Conservation (phyloP, 1,139 yeast genomes). For the Kluyveromyces sp. region DNA sequence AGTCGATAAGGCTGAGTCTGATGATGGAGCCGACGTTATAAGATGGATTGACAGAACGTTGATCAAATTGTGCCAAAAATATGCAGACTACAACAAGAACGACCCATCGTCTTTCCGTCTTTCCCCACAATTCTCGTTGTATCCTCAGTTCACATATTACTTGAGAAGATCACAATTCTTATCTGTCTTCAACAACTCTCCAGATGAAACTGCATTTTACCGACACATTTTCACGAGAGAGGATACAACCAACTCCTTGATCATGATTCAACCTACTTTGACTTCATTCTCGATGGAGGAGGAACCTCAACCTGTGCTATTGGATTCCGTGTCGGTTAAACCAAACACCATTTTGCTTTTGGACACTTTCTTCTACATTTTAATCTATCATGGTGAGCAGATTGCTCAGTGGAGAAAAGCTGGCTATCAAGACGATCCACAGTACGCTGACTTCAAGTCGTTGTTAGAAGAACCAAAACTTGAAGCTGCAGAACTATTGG, state of each 20-base stretch:
- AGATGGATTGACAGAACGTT: slow-evolving; percentile 84
- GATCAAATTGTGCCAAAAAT: slow-evolving; percentile 77
- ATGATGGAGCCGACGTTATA: slow-evolving; percentile 64
- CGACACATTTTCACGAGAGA: slow-evolving; percentile 88
- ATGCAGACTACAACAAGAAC: slow-evolving; percentile 81
- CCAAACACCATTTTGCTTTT: slow-evolving; percentile 81
- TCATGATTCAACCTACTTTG: slow-evolving; percentile 95
- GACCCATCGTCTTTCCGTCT: slow-evolving; percentile 70
- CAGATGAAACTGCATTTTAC: slow-evolving; percentile 97
- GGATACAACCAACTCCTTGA: slow-evolving; percentile 86
- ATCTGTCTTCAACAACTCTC: slow-evolving; percentile 95
- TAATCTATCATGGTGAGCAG: slow-evolving; percentile 91
- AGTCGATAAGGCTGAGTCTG: slow-evolving; percentile 79
- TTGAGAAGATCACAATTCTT: slow-evolving; percentile 93
- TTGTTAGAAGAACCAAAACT: slow-evolving; percentile 83
- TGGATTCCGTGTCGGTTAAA: slow-evolving; percentile 87
- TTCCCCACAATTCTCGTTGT: slow-evolving; percentile 69
- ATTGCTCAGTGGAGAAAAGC: slow-evolving; percentile 96
- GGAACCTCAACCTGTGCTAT: slow-evolving; percentile 87
- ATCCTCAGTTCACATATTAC: slow-evolving; percentile 94
- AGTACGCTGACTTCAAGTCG: slow-evolving; percentile 79
- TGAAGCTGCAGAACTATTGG: slow-evolving; percentile 86
- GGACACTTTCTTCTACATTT: slow-evolving; percentile 94
- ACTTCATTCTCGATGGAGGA: slow-evolving; percentile 79
- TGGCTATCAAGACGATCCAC: slow-evolving; percentile 87